These are phyloP conservation scores for Diutina pseudorugosa DNA, from an alignment of 1,139 yeast species.

Conservation along the genomic window DNA sequence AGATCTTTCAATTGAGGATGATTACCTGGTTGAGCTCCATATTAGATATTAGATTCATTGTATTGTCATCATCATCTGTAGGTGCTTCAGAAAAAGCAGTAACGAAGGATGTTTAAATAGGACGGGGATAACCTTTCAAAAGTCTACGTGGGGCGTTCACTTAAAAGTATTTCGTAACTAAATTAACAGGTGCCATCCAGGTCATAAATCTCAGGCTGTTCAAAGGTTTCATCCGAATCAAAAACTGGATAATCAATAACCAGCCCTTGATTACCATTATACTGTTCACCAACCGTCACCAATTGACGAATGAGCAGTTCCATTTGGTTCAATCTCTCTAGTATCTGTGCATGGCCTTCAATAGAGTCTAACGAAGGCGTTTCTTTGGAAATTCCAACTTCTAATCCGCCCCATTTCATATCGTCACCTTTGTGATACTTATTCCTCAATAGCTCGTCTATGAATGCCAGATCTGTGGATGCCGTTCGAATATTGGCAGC, in stretches of 20 bases:
- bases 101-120: too few relatives aligned
- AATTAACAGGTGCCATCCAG: background rate
- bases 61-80: too few relatives aligned
- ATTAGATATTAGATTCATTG: too few relatives aligned
- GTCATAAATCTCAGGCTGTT: background rate
- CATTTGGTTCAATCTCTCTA: background rate
- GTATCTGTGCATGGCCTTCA: background rate
- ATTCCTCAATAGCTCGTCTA: background rate
- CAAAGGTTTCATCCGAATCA: constrained; percentile 1
- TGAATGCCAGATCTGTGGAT: constrained; percentile 2
- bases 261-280: background rate
- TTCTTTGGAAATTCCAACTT: background rate
- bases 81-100: too few relatives aligned
- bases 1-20: too few relatives aligned
- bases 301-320: background rate
- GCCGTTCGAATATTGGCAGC: background rate
- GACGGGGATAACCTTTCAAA: too few relatives aligned
- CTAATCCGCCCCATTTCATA: background rate
- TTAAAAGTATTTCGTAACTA: background rate
- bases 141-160: too few relatives aligned
- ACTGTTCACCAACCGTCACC: background rate
- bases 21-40: too few relatives aligned
- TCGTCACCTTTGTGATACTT: background rate
- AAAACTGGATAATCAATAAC: background rate
- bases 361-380: background rate